phyloP scores from a whole-genome alignment of 441 rosid species.

The Euphorbia corollata region DNA sequence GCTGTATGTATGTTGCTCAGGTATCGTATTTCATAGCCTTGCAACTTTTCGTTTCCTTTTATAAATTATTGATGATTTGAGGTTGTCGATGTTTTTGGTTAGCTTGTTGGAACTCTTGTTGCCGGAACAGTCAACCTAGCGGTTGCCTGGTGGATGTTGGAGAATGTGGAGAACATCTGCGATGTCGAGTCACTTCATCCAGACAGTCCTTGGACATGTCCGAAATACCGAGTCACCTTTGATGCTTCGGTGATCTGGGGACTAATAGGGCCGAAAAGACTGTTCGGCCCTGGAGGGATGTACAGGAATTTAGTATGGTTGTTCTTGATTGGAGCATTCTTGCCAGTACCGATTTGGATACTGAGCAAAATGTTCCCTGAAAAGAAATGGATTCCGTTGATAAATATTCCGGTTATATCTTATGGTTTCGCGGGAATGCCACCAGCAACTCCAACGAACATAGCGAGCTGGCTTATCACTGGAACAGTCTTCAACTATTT shows the following conservation, averaged over 20 bases:
- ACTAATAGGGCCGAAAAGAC: constrained; percentile 68
- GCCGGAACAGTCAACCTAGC: constrained; percentile 67
- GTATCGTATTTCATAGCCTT: constrained; percentile 23
- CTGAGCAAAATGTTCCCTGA: constrained; percentile 74
- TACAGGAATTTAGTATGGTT: constrained; percentile 87
- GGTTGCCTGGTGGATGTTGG: constrained; percentile 98
- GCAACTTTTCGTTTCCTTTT: background rate
- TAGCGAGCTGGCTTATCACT: constrained; percentile 80
- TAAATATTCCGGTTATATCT: constrained; percentile 86
- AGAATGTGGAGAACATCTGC: constrained; percentile 64
- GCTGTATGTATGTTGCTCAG: constrained; percentile 94
- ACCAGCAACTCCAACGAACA: constrained; percentile 92
- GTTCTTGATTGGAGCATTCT: constrained; percentile 73
- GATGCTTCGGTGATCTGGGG: constrained; percentile 98
- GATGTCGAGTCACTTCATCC: constrained; percentile 61
- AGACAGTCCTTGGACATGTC: constrained; percentile 96
- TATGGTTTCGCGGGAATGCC: constrained; percentile 96
- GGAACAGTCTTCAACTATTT: constrained; percentile 85
- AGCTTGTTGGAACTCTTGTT: constrained; percentile 77
- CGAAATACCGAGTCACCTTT: constrained; percentile 80
- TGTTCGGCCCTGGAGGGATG: constrained; percentile 86
- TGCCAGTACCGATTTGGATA: constrained; percentile 87
- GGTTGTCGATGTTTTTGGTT: constrained; percentile 11
- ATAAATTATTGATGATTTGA: background rate
- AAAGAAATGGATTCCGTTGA: constrained; percentile 87